Percentiles rank a stretch among this genome's conserved stretches.
These are phyloP conservation scores for Eutrema yunnanense DNA, from an alignment of 345 rosid genomes.

Conservation along the genomic window DNA sequence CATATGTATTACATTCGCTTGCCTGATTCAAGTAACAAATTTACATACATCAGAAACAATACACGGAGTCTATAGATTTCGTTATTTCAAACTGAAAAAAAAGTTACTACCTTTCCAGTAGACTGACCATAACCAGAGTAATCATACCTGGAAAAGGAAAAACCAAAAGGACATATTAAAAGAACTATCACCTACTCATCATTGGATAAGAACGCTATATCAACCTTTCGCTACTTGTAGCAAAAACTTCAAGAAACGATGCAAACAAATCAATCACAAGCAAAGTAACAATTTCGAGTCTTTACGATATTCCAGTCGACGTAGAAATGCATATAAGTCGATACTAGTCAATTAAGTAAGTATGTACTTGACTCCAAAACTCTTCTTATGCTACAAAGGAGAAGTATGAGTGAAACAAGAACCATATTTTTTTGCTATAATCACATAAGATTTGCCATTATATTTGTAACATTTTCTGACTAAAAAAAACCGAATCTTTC, in stretches of 20 bases:
- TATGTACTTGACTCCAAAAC: neutral
- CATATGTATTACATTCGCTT: constrained; percentile 85
- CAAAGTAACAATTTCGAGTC: neutral
- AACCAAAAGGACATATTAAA: neutral
- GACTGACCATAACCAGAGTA: constrained; percentile 98
- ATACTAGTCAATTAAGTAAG: too few species aligned
- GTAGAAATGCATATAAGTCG: too few species aligned
- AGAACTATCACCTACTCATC: neutral
- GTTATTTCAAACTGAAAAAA: neutral
- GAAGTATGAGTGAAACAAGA: neutral
- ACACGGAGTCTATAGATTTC: neutral
- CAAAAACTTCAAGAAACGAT: neutral
- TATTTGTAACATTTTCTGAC: too few species aligned
- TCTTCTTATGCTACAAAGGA: neutral
- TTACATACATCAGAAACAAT: constrained; percentile 3
- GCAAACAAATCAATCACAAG: neutral
- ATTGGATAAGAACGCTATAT: neutral
- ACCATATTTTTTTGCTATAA: too few species aligned
- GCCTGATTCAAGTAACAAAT: constrained; percentile 55
- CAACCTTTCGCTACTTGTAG: neutral
- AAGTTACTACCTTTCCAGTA: constrained; percentile 70
- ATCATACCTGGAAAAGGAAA: constrained; percentile 59
- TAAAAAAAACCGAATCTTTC: too few species aligned
- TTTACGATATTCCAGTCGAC: neutral
- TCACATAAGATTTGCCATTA: too few species aligned